Evolutionary conservation across 768 basidiomycete species (phyloP).

Genomic region (Rhizopogon rudus): DNA sequence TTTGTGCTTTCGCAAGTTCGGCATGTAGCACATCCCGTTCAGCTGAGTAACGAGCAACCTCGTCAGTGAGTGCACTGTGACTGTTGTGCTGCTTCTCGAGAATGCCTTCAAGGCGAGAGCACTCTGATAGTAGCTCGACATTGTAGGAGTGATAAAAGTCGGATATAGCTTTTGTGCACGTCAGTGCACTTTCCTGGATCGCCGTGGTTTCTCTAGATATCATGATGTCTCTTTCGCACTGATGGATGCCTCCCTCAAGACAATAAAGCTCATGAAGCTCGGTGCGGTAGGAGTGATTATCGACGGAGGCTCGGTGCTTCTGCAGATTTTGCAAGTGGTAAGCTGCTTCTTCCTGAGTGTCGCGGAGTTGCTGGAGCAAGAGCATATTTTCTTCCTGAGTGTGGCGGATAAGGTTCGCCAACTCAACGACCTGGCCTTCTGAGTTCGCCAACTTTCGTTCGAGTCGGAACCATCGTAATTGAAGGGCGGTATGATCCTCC

Average conservation of each 20-base stretch:
- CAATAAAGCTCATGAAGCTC: not conserved
- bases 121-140: slow-evolving; percentile 27
- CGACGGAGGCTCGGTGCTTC: slow-evolving; percentile 2
- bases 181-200: slow-evolving; percentile 7
- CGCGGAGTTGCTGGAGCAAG: slow-evolving; percentile 25
- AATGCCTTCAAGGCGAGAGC: slow-evolving; percentile 5
- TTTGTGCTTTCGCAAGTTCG: slow-evolving; percentile 35
- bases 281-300: not conserved
- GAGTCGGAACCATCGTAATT: slow-evolving; percentile 44
- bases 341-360: slow-evolving; percentile 11
- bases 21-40: slow-evolving; percentile 38
- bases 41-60: slow-evolving; percentile 36
- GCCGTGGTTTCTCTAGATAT: slow-evolving; percentile 8
- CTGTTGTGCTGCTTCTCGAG: slow-evolving; percentile 12
- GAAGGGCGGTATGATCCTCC: slow-evolving; percentile 33
- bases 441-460: slow-evolving; percentile 67
- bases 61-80: slow-evolving; percentile 19
- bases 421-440: slow-evolving; percentile 60
- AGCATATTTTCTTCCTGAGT: slow-evolving; percentile 46
- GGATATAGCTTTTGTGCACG: slow-evolving; percentile 18
- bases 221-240: slow-evolving; percentile 14
- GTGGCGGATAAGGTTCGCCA: slow-evolving; percentile 58
- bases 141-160: slow-evolving; percentile 33
- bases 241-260: slow-evolving; percentile 16
- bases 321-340: slow-evolving; percentile 10